phyloP scores from a whole-genome alignment of 2,329 filamentous ascomycete species.

The Domatiomyces globalis region DNA sequence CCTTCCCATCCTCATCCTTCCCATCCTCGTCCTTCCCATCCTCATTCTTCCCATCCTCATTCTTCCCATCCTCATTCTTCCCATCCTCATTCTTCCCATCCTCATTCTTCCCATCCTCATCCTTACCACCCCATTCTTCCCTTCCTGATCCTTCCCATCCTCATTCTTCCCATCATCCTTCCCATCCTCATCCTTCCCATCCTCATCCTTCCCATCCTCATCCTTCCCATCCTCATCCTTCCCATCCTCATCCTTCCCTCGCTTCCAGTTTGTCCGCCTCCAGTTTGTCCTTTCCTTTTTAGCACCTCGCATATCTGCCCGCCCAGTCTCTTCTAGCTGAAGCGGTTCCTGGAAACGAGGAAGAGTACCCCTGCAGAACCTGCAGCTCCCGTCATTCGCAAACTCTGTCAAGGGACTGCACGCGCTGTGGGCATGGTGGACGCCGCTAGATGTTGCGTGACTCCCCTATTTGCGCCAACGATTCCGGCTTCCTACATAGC shows the following conservation, averaged over 20 bases:
- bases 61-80: constrained; percentile 13
- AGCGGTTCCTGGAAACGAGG: constrained; percentile 74
- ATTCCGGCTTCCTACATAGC: constrained; percentile 53
- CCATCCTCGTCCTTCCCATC: too few species aligned
- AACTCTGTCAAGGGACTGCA: constrained; percentile 43
- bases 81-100: constrained; percentile 1
- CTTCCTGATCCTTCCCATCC: too few species aligned
- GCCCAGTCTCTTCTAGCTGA: constrained; percentile 59
- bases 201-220: not conserved
- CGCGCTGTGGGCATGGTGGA: constrained; percentile 63
- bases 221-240: constrained; percentile 15
- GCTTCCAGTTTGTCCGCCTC: too few species aligned
- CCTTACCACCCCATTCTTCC: too few species aligned
- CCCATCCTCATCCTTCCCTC: constrained; percentile 1
- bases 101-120: not conserved
- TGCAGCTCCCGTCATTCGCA: constrained; percentile 53
- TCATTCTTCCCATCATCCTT: constrained; percentile 14
- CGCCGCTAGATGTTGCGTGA: constrained; percentile 49
- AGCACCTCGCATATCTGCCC: constrained; percentile 63
- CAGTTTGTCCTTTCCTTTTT: constrained; percentile 8
- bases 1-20: too few species aligned
- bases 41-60: not conserved
- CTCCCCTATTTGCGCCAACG: constrained; percentile 45
- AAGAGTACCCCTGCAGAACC: constrained; percentile 58
- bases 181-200: constrained; percentile 1